Evolutionary conservation across 108 stramenopile genomes (phyloP).

Genomic region (Fragilaria crotonensis): DNA sequence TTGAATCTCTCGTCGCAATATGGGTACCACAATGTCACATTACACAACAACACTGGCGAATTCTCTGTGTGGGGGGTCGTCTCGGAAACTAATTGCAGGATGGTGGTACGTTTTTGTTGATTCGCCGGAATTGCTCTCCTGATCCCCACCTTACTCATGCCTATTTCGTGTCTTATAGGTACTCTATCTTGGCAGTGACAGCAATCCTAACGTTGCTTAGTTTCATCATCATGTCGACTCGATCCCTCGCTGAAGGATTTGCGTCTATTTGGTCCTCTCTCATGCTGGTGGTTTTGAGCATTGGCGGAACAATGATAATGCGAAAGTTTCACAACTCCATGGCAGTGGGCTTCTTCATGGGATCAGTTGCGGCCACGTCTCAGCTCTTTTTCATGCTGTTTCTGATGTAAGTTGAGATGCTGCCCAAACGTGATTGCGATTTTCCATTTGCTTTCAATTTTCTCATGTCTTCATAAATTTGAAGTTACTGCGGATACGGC

Average conservation of each 20-base stretch:
- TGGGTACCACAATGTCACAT: conserved; percentile 37
- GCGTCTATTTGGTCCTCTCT: conserved; percentile 64
- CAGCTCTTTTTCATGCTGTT: conserved; percentile 81
- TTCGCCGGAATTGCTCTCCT: neutral
- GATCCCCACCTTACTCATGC: neutral
- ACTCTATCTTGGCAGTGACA: conserved; percentile 71
- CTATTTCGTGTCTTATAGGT: conserved; percentile 32
- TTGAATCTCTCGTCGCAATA: too few relatives aligned
- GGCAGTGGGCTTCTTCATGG: conserved; percentile 86
- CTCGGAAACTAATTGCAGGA: conserved; percentile 82
- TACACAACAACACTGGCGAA: conserved; percentile 59
- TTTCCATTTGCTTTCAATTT: too few relatives aligned
- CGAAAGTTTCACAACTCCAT: conserved; percentile 81
- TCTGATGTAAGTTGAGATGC: conserved; percentile 47
- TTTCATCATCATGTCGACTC: conserved; percentile 57
- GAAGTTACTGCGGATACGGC: conserved; percentile 56
- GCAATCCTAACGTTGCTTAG: conserved; percentile 51
- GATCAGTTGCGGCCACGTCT: conserved; percentile 66
- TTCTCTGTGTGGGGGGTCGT: conserved; percentile 66
- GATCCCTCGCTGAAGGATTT: conserved; percentile 63
- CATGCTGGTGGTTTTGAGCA: conserved; percentile 53
- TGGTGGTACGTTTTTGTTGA: conserved; percentile 68
- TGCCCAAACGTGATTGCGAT: too few relatives aligned
- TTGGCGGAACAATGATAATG: conserved; percentile 89
- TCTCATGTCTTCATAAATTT: too few relatives aligned